Evolutionary conservation across 2,329 filamentous ascomycete genomes (phyloP).

Genomic region (Colletotrichum melonis): DNA sequence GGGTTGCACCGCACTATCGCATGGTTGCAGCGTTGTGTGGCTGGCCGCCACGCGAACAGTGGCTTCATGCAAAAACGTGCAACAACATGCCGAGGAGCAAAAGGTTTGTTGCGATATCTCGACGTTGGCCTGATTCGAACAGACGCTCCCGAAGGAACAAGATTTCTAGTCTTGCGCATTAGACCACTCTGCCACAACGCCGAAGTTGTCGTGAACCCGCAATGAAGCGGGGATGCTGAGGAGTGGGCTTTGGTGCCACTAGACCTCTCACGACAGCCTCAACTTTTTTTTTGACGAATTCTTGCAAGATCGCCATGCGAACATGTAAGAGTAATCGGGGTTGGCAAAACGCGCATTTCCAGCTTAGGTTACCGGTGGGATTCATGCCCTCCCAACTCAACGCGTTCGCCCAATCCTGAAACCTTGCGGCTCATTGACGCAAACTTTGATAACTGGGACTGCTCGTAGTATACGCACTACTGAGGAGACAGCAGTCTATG

Average conservation of each 20-base stretch:
- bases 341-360: not conserved
- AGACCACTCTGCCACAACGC: slow-evolving; percentile 36
- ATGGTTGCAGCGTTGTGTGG: not conserved
- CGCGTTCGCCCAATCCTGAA: not conserved
- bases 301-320: not conserved
- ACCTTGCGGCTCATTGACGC: not conserved
- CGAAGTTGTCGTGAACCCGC: not conserved
- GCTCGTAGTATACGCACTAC: not conserved
- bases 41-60: not conserved
- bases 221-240: not conserved
- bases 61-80: not conserved
- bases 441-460: not conserved
- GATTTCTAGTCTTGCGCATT: slow-evolving; percentile 37
- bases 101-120: not conserved
- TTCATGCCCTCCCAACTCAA: not conserved
- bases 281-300: not conserved
- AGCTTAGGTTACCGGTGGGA: not conserved
- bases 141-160: slow-evolving; percentile 36
- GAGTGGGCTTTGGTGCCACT: not conserved
- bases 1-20: not conserved
- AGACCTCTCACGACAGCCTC: not conserved
- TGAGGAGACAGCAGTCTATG: not conserved
- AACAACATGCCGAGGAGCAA: not conserved
- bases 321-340: not conserved
- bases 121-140: slow-evolving; percentile 36